Evolutionary conservation across 169 alveolate species (phyloP), one percentile per base, ranked within the genome.

Genomic region (Besnoitia besnoiti): DNA sequence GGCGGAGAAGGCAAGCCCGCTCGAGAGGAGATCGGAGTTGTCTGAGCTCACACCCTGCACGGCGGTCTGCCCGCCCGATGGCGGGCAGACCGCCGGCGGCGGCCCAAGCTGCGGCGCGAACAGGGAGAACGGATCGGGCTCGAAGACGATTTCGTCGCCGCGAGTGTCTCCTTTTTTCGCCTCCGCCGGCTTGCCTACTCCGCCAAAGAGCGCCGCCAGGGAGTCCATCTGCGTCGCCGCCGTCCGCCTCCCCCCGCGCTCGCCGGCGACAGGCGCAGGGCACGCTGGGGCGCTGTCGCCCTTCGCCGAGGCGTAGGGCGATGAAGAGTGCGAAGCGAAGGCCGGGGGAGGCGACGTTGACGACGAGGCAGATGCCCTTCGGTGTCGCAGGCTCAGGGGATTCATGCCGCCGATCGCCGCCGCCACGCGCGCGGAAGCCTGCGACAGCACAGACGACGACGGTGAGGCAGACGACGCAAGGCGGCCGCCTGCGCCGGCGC

Each of bases 91-190:
- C 24, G 67, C 33, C 80, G 80, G 39, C 44, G 24, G 80, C 80
- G 39, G 80, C 12, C 21, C 87, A 35, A 39, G 87, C 8, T 42
- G 61, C 10, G 87, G 39, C 59, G 55, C 14, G 21, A 62, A 46
- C 27, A 42, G 84, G 24, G 93, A 90, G 90, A 62, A 49, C 46
- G 62, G 82, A n/a, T 73, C 82, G 27, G 82, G 82, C 82, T 73
- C 82, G 44, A 73, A 73, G 82, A 73, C 44, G 0, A 73, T 10
- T 21, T 55, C 76, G 33, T 90, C 93, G 76, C 85, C 84, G 59
- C n/a, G 10, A 2, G 2, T 39, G 39, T 7, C 39, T n/a, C n/a
- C n/a, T 42, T 73, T n/a, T 4, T 10, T 8, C 47, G 47, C 46
- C 2, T n/a, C 46, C 82, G 44, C 46, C 67, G 27, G 30, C 7